Evolutionary conservation across 1,139 yeast genomes (phyloP).

Genomic region (Blastobotrys ciferrii): DNA sequence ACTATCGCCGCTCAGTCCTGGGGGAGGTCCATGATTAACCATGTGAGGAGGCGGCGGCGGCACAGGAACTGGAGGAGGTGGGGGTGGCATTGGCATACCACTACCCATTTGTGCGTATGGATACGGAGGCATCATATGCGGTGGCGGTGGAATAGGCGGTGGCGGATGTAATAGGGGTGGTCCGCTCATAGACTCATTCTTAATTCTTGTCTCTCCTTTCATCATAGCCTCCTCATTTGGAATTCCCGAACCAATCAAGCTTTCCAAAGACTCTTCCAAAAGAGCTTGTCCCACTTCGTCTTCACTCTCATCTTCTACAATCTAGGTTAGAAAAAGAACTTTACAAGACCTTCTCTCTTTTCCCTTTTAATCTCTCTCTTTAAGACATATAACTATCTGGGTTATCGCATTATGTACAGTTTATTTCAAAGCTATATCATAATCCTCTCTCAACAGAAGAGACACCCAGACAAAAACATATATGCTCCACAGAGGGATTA

Average conservation of each 20-base stretch:
- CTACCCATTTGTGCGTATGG: background rate
- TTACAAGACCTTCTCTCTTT: background rate
- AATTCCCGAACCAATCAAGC: background rate
- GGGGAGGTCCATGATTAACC: background rate
- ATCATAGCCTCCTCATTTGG: background rate
- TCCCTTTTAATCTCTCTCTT: background rate
- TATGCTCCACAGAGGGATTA: conserved; percentile 8
- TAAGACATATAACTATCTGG: background rate
- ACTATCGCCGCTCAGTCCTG: conserved; percentile 1
- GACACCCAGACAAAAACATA: conserved; percentile 10
- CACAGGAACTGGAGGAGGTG: too few species aligned
- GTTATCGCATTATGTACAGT: background rate
- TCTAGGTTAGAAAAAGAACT: conserved; percentile 1
- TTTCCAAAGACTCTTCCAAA: background rate
- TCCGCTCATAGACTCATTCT: background rate
- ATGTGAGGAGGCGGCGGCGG: too few species aligned
- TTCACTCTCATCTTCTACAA: background rate
- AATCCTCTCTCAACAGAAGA: background rate
- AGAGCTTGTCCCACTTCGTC: background rate
- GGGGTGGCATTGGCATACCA: background rate
- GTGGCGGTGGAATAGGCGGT: conserved; percentile 5
- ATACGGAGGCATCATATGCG: background rate
- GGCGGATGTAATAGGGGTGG: conserved; percentile 6
- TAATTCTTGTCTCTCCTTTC: background rate
- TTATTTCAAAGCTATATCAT: background rate